These are phyloP conservation scores for Corymbia citriodora DNA, from an alignment of 441 rosid genomes.

Conservation along the genomic window DNA sequence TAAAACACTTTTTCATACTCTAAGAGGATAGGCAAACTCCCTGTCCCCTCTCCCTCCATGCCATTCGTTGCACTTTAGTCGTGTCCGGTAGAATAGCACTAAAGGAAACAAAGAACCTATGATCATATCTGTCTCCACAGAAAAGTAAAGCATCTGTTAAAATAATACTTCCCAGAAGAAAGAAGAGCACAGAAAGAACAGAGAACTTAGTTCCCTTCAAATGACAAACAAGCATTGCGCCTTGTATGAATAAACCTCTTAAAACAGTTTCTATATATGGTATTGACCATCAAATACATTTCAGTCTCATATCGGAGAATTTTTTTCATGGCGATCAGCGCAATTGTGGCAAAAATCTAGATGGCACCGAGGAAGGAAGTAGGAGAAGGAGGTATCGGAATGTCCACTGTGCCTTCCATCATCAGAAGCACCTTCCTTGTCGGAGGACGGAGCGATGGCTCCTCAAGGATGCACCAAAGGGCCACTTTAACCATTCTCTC, in stretches of 20 bases:
- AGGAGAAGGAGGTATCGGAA: constrained; percentile 17
- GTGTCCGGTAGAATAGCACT: neutral
- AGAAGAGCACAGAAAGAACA: no score
- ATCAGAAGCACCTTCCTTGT: constrained; percentile 19
- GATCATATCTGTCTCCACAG: no score
- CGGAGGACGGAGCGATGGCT: constrained; percentile 15
- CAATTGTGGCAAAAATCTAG: neutral
- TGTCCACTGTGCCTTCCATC: constrained; percentile 26
- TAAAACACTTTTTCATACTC: neutral
- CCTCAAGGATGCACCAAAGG: no score
- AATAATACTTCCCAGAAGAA: no score
- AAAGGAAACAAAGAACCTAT: no score
- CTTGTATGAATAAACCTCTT: no score
- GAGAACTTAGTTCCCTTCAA: neutral
- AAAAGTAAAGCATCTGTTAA: no score
- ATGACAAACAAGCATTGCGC: neutral
- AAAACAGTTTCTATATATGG: neutral
- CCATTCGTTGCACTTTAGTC: neutral
- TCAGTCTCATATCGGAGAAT: neutral
- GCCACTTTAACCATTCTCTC: no score
- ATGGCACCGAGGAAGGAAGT: constrained; percentile 6
- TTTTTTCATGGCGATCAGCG: no score
- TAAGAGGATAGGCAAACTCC: neutral
- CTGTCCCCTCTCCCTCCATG: neutral
- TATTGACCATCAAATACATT: neutral